Conservation (phyloP, 148 eudicot genomes). For the Persicaria tinctoria region DNA sequence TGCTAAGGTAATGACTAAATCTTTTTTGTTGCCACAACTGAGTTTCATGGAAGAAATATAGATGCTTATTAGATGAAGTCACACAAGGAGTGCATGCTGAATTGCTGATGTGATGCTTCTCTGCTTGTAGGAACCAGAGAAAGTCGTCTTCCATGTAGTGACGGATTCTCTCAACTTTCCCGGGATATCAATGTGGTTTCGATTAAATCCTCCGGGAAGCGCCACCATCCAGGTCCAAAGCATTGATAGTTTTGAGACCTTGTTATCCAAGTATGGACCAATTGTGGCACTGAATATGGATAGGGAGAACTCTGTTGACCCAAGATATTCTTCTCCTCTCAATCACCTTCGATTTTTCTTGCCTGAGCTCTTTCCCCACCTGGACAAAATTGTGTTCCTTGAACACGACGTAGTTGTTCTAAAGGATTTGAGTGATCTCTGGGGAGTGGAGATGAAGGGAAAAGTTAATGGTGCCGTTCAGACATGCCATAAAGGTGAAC, state of each 20-base stretch:
- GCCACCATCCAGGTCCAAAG: conserved; percentile 70
- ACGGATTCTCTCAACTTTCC: conserved; percentile 82
- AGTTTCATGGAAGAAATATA: background rate
- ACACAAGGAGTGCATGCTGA: background rate
- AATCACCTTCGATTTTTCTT: conserved; percentile 86
- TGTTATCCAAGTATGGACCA: conserved; percentile 27
- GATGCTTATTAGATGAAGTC: background rate
- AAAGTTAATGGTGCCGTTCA: conserved; percentile 88
- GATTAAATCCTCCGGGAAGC: conserved; percentile 64
- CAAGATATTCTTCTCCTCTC: conserved; percentile 65
- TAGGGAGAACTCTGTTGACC: conserved; percentile 41
- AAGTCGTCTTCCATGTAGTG: conserved; percentile 70
- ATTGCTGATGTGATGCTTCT: conserved; percentile 11
- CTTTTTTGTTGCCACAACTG: background rate
- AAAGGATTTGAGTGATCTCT: conserved; percentile 68
- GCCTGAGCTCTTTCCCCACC: conserved; percentile 78
- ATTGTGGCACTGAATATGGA: conserved; percentile 12
- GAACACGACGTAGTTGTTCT: conserved; percentile 96
- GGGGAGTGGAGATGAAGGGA: conserved; percentile 61
- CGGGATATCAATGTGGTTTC: conserved; percentile 91
- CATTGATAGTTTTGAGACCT: conserved; percentile 39
- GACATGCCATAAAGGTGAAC: conserved; percentile 56
- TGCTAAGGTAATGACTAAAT: conserved; percentile 44
- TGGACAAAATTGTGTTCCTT: conserved; percentile 75
- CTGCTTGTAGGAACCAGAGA: conserved; percentile 69